Evolutionary conservation across 345 rosid genomes (phyloP), one percentile per base, ranked within the genome.

Genomic region (Euphorbia lathyris): DNA sequence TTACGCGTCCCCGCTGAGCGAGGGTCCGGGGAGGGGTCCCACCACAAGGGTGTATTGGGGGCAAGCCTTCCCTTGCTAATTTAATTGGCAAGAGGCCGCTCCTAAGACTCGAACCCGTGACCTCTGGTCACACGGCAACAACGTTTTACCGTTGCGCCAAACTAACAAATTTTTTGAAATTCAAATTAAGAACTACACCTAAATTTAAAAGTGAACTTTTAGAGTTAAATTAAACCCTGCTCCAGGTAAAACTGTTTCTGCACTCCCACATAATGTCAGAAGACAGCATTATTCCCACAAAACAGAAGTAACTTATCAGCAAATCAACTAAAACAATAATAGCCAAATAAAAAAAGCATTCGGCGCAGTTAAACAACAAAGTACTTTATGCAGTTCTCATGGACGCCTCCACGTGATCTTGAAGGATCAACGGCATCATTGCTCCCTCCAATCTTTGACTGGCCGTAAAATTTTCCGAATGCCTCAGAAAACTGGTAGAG

Each of bases 401-500:
- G 99, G 76, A 86, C 68, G 45, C 90, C 80, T 67, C 92, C 97
- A 20, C 80, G 87, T 52, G 81, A 76, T 78, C 82, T 83, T 53
- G 92, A 83, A 73, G 87, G 70, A 52, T 88, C 93, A 9, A 67
- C 75, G 9, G 82, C 77, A 32, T 95, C 97, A 67, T 84, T 86
- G 82, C 80, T 81, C 60, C 69, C 75, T 67, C 93, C 86, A 64
- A 78, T 68, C 86, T 85, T 92, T 14, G 97, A 83, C 71, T 88
- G 99, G 72, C 97, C 90, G 53, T 95, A 95, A 38, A 95, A 82
- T 77, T 95, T 95, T 68, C 97, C 93, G 83, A 95, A 90, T 70
- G 99, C 97, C 81, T 86, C 99, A 19, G 97, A 88, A 65, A 95
- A 85, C 99, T 92, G 82, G 66, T 65, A 50, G n/a, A n/a, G 43